Conservation (phyloP, 1,139 yeast genomes). For the Yamadazyma dendronema region DNA sequence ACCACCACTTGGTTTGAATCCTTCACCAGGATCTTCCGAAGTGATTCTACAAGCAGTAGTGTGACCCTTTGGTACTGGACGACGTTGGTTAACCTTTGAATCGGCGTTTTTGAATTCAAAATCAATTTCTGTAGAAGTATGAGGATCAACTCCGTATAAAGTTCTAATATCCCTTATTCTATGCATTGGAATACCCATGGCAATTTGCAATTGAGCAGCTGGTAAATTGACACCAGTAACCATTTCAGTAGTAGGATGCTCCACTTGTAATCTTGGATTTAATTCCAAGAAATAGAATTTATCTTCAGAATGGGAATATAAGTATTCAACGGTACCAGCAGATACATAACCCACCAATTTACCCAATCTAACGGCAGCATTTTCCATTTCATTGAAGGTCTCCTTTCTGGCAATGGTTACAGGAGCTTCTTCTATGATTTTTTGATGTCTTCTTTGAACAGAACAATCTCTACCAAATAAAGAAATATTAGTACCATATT, state of each 20-base stretch:
- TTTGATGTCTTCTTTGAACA: conserved; percentile 96
- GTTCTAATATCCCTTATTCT: conserved; percentile 89
- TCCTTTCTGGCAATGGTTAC: conserved; percentile 87
- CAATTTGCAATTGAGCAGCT: conserved; percentile 96
- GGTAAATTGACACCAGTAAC: conserved; percentile 97
- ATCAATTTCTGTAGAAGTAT: conserved; percentile 84
- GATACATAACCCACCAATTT: conserved; percentile 95
- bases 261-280: conserved; percentile 97
- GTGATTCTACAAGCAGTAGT: conserved; percentile 99
- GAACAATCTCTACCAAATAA: conserved; percentile 96
- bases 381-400: conserved; percentile 89
- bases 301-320: conserved; percentile 90
- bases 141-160: conserved; percentile 94
- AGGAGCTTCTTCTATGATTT: conserved; percentile 95
- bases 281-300: conserved; percentile 93
- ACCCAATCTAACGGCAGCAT: conserved; percentile 96
- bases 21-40: conserved; percentile 98
- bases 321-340: conserved; percentile 98
- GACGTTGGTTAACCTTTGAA: conserved; percentile 76
- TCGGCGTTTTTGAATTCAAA: conserved; percentile 79
- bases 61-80: conserved; percentile 95
- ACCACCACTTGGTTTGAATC: conserved; percentile 98
- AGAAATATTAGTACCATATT: conserved; percentile 91
- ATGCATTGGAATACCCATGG: conserved; percentile 98
- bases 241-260: conserved; percentile 99